A percentile compares a stretch with the other conserved stretches of the same genome.
Evolutionary conservation across 2,329 filamentous ascomycete genomes (phyloP).

Genomic region (Arthrobotrys iridis): DNA sequence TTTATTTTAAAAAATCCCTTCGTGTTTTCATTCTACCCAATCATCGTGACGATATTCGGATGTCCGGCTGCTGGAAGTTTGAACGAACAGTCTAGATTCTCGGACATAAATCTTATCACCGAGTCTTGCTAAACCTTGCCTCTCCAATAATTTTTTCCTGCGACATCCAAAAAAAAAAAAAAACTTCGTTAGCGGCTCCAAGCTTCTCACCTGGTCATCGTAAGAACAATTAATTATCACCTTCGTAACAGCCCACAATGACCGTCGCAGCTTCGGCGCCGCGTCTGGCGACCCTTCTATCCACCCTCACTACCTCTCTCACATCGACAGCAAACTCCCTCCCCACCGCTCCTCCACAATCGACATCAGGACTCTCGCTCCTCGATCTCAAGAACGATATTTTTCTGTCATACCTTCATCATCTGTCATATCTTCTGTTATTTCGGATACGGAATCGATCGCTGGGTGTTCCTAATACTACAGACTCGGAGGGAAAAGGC

Average conservation of each 20-base stretch:
- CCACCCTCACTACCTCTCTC: slow-evolving; percentile 40
- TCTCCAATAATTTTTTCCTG: background rate
- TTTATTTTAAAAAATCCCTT: background rate
- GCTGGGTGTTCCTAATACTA: background rate
- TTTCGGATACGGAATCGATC: slow-evolving; percentile 73
- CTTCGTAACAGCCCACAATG: slow-evolving; percentile 14
- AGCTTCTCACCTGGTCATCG: background rate
- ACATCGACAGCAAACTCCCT: slow-evolving; percentile 37
- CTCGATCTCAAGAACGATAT: slow-evolving; percentile 97
- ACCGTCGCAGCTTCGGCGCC: slow-evolving; percentile 22
- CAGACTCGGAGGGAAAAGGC: background rate
- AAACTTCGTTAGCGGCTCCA: background rate
- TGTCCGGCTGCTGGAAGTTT: no score
- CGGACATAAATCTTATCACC: background rate
- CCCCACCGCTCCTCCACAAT: slow-evolving; percentile 70
- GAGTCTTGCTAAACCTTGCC: slow-evolving; percentile 2
- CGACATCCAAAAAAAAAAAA: slow-evolving; percentile 4
- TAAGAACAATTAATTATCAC: background rate
- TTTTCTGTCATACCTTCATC: slow-evolving; percentile 94
- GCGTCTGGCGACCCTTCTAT: slow-evolving; percentile 15
- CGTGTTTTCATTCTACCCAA: no score
- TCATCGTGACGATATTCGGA: no score
- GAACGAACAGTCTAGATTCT: background rate
- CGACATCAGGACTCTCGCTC: slow-evolving; percentile 88
- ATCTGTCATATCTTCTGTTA: slow-evolving; percentile 86